phyloP scores from a whole-genome alignment of 371 early-diverging fungal genomes.

The Mucor sp. region DNA sequence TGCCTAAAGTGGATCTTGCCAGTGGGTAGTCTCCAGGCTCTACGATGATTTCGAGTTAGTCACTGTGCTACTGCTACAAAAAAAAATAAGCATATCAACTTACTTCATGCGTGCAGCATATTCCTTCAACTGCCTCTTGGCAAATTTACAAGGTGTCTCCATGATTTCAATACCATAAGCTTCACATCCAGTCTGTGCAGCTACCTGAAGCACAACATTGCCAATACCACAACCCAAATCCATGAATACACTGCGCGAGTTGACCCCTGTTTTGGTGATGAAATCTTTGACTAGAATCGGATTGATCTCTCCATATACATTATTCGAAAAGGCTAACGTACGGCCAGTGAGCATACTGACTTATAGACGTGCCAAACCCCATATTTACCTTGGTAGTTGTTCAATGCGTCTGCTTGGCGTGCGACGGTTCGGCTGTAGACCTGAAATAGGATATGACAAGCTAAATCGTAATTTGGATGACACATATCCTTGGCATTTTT shows the following conservation, averaged over 20 bases:
- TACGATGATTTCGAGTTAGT: constrained; percentile 5
- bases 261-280: constrained; percentile 71
- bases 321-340: constrained; percentile 83
- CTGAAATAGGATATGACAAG: constrained; percentile 86
- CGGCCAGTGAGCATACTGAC: background rate
- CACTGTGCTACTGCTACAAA: too few relatives aligned
- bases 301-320: constrained; percentile 96
- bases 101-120: constrained; percentile 83
- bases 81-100: constrained; percentile 18
- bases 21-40: constrained; percentile 66
- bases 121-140: constrained; percentile 79
- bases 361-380: background rate
- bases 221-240: constrained; percentile 97
- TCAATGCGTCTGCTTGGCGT: constrained; percentile 77
- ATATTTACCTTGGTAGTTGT: constrained; percentile 73
- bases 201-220: constrained; percentile 95
- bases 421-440: constrained; percentile 88
- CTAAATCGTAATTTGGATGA: constrained; percentile 67
- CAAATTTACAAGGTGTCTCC: constrained; percentile 84
- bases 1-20: constrained; percentile 68
- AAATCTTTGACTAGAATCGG: constrained; percentile 84
- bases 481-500: constrained; percentile 45
- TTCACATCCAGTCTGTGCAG: constrained; percentile 84
- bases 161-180: constrained; percentile 92
- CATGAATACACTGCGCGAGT: constrained; percentile 75